Base-by-base conservation (phyloP, 495 filamentous ascomycete species). In the Penicillium fimorum region DNA sequence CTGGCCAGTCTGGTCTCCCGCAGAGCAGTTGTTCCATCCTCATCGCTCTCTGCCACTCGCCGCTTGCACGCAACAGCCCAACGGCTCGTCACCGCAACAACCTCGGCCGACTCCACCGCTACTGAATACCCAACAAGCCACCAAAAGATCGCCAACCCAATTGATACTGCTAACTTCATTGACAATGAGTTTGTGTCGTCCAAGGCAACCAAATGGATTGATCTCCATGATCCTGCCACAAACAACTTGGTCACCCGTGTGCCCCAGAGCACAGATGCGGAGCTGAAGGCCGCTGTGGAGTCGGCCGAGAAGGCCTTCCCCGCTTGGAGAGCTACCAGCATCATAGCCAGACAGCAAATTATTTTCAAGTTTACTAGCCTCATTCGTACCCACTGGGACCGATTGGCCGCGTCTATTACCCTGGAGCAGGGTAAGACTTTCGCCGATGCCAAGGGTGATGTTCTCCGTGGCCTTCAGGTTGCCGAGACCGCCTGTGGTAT, bases 391-490 rank as follows among this genome's bases (percentile, higher is more conserved):
- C 85, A 99, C 76, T 97, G 93, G 95, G 93, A 99, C 71, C 83
- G 94, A 35, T 72, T 99, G 58, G 95, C 94, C 17, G 91, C 94
- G 5, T 93, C 87, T 68, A 99, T 99, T 67, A 97, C 93, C 17
- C 79, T 97, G 47, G 94, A 99, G 79, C 94, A 99, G 76, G 94
- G 94, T 63, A 99, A 99, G 82, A 97, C 95, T 4, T 91, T 97
- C 72, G 89, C 89, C 51, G 94, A 99, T 76, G 92, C 94, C 48
- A 89, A 83, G 74, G 94, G 94, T 53, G 94, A 99, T 74, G 94
- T 99, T 15, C 84, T 99, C 54, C 84, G 94, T 51, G 94, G 94
- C 40, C 77, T 99, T 60, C 94, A 99, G 79, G 94, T 99, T 42
- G 94, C 94, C 10, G 94, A 99, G 79, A 93, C 91, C 18, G 91